These are phyloP conservation scores for Starmerella khaoyaiensis DNA, from an alignment of 805 yeast species.

Conservation along the genomic window DNA sequence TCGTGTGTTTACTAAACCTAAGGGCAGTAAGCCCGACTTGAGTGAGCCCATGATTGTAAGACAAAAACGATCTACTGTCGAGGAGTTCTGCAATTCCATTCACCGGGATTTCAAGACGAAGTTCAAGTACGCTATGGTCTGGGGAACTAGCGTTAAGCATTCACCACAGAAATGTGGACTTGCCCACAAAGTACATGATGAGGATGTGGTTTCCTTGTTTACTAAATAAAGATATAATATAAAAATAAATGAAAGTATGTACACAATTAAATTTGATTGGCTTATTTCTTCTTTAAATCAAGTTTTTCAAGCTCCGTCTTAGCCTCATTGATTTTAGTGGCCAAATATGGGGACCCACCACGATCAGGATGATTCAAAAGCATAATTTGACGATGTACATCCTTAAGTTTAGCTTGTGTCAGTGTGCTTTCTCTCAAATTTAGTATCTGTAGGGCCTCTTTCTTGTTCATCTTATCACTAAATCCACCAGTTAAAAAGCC, in stretches of 20 bases:
- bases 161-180: conserved; percentile 95
- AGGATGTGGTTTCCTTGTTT: conserved; percentile 85
- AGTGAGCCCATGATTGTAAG: conserved; percentile 87
- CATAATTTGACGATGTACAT: conserved; percentile 65
- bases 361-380: conserved; percentile 76
- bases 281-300: conserved; percentile 20
- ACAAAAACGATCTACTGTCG: conserved; percentile 55
- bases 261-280: too few species aligned
- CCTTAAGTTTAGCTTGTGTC: conserved; percentile 38
- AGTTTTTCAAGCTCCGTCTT: conserved; percentile 60
- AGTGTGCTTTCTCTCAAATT: conserved; percentile 39
- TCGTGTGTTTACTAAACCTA: conserved; percentile 70
- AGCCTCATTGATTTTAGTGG: conserved; percentile 78
- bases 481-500: conserved; percentile 78
- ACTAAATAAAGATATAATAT: conserved; percentile 41
- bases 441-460: conserved; percentile 77
- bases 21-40: conserved; percentile 73
- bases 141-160: conserved; percentile 80
- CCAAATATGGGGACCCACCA: conserved; percentile 72
- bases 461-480: conserved; percentile 78
- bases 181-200: conserved; percentile 70
- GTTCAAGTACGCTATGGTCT: conserved; percentile 85
- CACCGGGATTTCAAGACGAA: conserved; percentile 91
- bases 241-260: too few species aligned
- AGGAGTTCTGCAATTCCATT: conserved; percentile 84